Evolutionary conservation across 2,329 filamentous ascomycete genomes (phyloP), one percentile per base, ranked within the genome.

Genomic region (Chrysoporthe cubensis): DNA sequence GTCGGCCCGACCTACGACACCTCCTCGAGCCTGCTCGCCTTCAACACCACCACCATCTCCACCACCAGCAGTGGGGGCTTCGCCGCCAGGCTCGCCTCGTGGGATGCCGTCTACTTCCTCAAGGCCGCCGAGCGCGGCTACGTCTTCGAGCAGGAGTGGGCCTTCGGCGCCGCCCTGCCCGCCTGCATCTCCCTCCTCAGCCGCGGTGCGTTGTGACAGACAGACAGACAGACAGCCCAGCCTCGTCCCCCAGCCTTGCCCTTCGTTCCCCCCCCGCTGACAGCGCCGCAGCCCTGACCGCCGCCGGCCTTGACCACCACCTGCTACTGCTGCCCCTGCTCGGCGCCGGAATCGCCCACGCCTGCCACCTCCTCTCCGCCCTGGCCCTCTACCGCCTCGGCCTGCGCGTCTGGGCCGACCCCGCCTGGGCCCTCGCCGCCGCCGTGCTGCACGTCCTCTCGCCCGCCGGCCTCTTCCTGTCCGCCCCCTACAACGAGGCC

Each of bases 381-480:
- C 72, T 97, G 54, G 82, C 89, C 13, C 83, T 98, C 16, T 91
- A 93, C 77, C 80, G 82, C 66, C 86, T 97, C 32, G 87, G 90
- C 2, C 75, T 83, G 65, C 77, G 84, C 8, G 73, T 94, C 11
- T 87, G 87, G 65, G 78, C 78, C 18, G 75, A 82, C 69, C 74
- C 73, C n/a, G 82, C 76, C n/a, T 77, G 91, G 52, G 86, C 92
- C 1, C 89, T 95, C 70, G 76, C 91, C 32, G 85, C 93, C 9
- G 88, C 93, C 3, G 80, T 86, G 18, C 81, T 98, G 61, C 93
- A 98, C 77, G 85, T 97, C 66, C 75, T 98, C 61, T 96, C 92
- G 0, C 95, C 96, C 0, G 96, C 92, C 0, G 95, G 95, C 0
- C 80, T 97, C 2, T 98, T 99, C 76, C 86, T 99, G 21, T 94